Base-by-base conservation (phyloP, 768 basidiomycete species). In the Hygrophorus pudorinus region DNA sequence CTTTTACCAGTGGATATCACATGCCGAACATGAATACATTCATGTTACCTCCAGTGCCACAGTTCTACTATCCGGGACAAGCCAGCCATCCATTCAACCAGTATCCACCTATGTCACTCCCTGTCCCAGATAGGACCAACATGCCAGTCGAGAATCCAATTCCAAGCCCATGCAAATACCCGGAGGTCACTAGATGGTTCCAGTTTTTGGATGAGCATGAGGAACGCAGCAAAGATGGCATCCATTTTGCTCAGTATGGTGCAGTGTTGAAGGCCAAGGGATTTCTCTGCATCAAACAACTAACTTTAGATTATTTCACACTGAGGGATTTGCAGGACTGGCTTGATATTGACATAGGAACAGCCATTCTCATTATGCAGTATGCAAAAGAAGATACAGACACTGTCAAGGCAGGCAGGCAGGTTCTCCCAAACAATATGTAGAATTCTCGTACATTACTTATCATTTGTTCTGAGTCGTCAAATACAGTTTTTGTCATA, bases 291-390 rank as follows among this genome's bases (percentile, higher is more conserved):
- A 28, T n/a, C n/a, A n/a, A n/a, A n/a, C n/a, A n/a, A n/a, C 36
- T 45, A 31, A 37, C 44, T 28, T 30, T n/a, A n/a, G 18, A 45
- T 30, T 45, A 38, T 38, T 38, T 45, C 14, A 30, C 31, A 18
- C 35, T 45, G 29, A 45, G 37, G 38, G 36, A 45, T 27, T 45
- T 45, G 37, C 36, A 39, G 28, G 35, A 39, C 18, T 45, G 44
- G 44, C 24, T 45, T 33, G 31, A 45, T 14, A 39, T 45, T 38
- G 38, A 45, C 24, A 35, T 38, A 14, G 44, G 44, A 14, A 45
- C 36, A 18, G 44, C 44, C 31, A 18, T 45, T 28, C 27, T 38
- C 14, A 45, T 45, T 16, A 35, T 45, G 44, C 35, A 45, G 10
- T 45, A 45, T 39, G 44, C 44, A 17, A 24, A 24, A n/a, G n/a